Conservation (phyloP, 148 eudicot genomes). For the Persicaria maculosa region DNA sequence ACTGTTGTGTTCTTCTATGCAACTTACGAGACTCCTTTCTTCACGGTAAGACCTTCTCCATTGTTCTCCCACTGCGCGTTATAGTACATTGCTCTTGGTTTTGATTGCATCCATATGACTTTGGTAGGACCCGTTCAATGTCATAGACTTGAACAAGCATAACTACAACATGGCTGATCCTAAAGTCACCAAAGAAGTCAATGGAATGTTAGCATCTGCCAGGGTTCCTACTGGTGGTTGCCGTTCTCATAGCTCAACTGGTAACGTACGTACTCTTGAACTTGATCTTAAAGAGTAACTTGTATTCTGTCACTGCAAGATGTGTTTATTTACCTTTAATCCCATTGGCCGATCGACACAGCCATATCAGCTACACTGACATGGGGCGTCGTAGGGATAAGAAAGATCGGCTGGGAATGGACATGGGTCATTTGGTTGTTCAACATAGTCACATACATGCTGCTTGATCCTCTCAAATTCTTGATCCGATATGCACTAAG, state of each 20-base stretch:
- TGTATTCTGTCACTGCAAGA: too few species aligned
- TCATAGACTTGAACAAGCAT: slow-evolving; percentile 33
- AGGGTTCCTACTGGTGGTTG: slow-evolving; percentile 60
- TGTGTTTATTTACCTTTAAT: neutral
- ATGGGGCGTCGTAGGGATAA: slow-evolving; percentile 42
- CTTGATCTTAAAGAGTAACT: neutral
- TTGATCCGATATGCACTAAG: slow-evolving; percentile 49
- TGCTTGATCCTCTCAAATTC: slow-evolving; percentile 69
- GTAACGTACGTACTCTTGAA: slow-evolving; percentile 23
- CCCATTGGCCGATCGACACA: slow-evolving; percentile 40
- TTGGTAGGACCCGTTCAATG: slow-evolving; percentile 39
- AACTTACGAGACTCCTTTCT: slow-evolving; percentile 55
- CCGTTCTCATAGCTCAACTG: slow-evolving; percentile 71
- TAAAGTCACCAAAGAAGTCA: slow-evolving; percentile 30
- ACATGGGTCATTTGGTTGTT: slow-evolving; percentile 68
- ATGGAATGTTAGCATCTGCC: slow-evolving; percentile 68
- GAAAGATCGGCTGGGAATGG: slow-evolving; percentile 74
- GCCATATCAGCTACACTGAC: slow-evolving; percentile 39
- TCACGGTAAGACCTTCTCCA: slow-evolving; percentile 29
- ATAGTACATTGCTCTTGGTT: neutral
- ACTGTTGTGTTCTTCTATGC: slow-evolving; percentile 65
- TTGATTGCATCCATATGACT: neutral
- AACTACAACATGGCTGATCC: slow-evolving; percentile 28
- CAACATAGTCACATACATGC: slow-evolving; percentile 48
- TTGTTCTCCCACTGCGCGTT: neutral